A percentile compares a stretch with the other conserved stretches of the same genome.
phyloP scores from a whole-genome alignment of 2,329 filamentous ascomycete genomes.

The Aspergillus pseudotamarii region DNA sequence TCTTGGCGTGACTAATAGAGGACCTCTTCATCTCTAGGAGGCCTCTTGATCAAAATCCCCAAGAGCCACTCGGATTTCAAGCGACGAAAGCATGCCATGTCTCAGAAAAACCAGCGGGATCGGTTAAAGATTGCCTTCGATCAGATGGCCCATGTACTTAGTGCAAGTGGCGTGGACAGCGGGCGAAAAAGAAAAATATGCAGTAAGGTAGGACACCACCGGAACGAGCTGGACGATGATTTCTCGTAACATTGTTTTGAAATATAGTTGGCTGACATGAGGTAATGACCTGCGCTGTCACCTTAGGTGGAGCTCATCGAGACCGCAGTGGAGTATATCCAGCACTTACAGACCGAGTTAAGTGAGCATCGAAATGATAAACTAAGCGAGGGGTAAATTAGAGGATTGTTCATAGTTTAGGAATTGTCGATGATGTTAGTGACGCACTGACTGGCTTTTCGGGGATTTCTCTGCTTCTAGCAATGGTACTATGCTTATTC shows the following conservation, averaged over 20 bases:
- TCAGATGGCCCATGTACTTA: conserved; percentile 9
- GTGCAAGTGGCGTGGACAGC: conserved; percentile 1
- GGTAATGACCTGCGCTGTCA: background rate
- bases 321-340: conserved; percentile 20
- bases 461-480: background rate
- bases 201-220: conserved; percentile 3
- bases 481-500: background rate
- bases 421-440: background rate
- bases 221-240: background rate
- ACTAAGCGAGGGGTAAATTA: background rate
- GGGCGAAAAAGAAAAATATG: conserved; percentile 2
- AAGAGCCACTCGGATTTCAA: background rate
- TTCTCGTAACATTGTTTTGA: background rate
- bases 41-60: conserved; percentile 7
- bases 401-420: background rate
- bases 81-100: conserved; percentile 8
- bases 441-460: background rate
- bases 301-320: conserved; percentile 18
- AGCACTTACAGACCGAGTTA: conserved; percentile 12
- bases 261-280: background rate
- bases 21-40: background rate
- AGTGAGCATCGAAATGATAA: background rate
- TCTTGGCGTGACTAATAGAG: too few species aligned
- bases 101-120: conserved; percentile 11
- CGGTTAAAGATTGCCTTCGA: conserved; percentile 8